Base-by-base conservation (phyloP, 768 basidiomycete genomes). In the Mycena chlorophos region DNA sequence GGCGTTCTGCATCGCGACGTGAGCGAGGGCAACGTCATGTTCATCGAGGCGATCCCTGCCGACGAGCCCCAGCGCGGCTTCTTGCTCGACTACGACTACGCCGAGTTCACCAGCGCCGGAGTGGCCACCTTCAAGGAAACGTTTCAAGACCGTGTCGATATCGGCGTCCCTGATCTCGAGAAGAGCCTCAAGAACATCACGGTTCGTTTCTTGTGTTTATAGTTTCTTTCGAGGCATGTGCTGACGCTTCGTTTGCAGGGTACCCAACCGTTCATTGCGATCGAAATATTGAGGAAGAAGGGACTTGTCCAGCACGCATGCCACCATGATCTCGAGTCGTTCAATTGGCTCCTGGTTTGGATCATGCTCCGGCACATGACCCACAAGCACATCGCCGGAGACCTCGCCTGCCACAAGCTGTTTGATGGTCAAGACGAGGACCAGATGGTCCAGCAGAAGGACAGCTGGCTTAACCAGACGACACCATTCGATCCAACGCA, bases 11-110 rank as follows among this genome's bases (percentile, higher is more conserved):
- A 52, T 27, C 50, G 58, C 17, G 58, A 60, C 28, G 25, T 58
- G 39, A 58, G 57, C 49, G 57, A 54, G n/a, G 57, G 57, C 19
- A 58, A 58, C 22, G 23, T 58, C 14, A 26, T 55, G 1, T 52
- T 56, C 12, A 13, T 8, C n/a, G 34, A 52, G 42, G 29, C 28
- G 23, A 27, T 3, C 40, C 39, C 13, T 4, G 20, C 5, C 8
- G 45, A n/a, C 25, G 16, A 2, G 28, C 4, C 4, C 14, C 25
- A 40, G 5, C 17, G 51, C 13, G 57, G 49, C 1, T 59, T 59
- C 23, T 50, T 59, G 3, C n/a, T 55, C 5, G 57, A 59, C 27
- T 59, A 49, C 48, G 57, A 59, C 25, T 55, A 59, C 23, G 53
- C 53, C 4, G 43, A 54, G 19, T 51, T 59, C 30, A 54, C 49